Conservation (phyloP, 179 eudicot genomes). For the Silene noctiflora region DNA sequence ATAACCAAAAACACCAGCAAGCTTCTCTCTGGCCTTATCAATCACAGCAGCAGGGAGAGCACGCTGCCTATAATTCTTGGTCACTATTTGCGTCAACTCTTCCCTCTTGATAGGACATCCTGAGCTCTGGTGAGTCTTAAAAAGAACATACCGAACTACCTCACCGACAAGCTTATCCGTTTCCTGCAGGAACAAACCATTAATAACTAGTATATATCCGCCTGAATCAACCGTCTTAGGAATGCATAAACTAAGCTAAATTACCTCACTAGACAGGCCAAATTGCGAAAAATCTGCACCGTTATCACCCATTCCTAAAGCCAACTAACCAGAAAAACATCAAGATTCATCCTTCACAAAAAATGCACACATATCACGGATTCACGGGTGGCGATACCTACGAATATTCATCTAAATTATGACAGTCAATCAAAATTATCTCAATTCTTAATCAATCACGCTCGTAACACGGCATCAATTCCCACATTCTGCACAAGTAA, state of each 20-base stretch:
- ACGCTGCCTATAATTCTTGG: slow-evolving; percentile 66
- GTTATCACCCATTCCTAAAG: slow-evolving; percentile 46
- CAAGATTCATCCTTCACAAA: neutral
- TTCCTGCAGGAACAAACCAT: slow-evolving; percentile 43
- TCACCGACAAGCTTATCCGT: slow-evolving; percentile 76
- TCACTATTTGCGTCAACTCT: slow-evolving; percentile 64
- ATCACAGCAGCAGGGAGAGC: slow-evolving; percentile 77
- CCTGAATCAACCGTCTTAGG: neutral
- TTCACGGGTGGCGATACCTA: neutral
- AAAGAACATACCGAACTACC: slow-evolving; percentile 75
- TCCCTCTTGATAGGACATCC: slow-evolving; percentile 95
- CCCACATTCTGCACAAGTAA: neutral
- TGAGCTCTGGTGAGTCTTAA: slow-evolving; percentile 71
- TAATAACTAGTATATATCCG: neutral
- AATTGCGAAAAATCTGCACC: slow-evolving; percentile 53
- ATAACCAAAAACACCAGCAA: slow-evolving; percentile 69
- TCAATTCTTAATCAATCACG: neutral
- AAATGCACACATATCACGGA: too few species aligned
- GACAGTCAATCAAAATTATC: neutral
- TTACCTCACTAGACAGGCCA: slow-evolving; percentile 63
- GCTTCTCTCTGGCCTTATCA: slow-evolving; percentile 67
- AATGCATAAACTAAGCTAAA: neutral
- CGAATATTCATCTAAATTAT: neutral
- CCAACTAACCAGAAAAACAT: neutral
- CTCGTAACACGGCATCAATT: neutral